Evolutionary conservation across 1,284 basidiomycete genomes (phyloP), one percentile per base, ranked within the genome.

Genomic region (Rhodofomes roseus): DNA sequence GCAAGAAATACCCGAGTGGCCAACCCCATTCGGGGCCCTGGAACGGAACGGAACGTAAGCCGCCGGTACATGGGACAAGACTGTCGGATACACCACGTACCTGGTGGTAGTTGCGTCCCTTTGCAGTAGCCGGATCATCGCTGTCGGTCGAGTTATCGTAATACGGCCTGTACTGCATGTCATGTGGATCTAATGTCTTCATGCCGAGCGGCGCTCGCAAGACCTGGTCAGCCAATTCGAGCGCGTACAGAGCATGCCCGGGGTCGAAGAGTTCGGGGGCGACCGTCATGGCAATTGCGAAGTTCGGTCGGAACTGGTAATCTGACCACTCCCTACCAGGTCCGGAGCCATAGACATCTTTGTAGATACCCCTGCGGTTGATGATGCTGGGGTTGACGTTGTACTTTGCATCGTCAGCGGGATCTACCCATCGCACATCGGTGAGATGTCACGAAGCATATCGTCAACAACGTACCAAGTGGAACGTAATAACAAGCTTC

Each of bases 351-450:
- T 91, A 93, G 5, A 98, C 95, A 70, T 99, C 96, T 80, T 99
- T 99, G 83, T 99, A 99, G 73, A 98, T 96, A 4, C 96, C 96
- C 53, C 96, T 84, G 25, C 94, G 90, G 73, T 95, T 93, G 64
- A 98, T 81, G 36, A 98, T 76, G 31, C 71, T 79, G 1, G 91
- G 65, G 69, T 94, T 81, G 63, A 98, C 73, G 58, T 81, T 80
- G 76, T 94, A 95, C 40, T 86, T 77, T 8, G 69, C 64, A 70
- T 99, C 96, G 25, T 93, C 84, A 11, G 78, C 70, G 0, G 89
- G 80, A 70, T 96, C 92, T 76, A 52, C 12, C 36, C 25, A 14
- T 27, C 16, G 25, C 29, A 25, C 48, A 25, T 22, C 7, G 16
- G 27, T 31, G 48, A 37, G 20, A 34, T 22, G 8, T n/a, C 54